Evolutionary conservation across 1,284 basidiomycete species (phyloP).

Genomic region (Pascua sp.): DNA sequence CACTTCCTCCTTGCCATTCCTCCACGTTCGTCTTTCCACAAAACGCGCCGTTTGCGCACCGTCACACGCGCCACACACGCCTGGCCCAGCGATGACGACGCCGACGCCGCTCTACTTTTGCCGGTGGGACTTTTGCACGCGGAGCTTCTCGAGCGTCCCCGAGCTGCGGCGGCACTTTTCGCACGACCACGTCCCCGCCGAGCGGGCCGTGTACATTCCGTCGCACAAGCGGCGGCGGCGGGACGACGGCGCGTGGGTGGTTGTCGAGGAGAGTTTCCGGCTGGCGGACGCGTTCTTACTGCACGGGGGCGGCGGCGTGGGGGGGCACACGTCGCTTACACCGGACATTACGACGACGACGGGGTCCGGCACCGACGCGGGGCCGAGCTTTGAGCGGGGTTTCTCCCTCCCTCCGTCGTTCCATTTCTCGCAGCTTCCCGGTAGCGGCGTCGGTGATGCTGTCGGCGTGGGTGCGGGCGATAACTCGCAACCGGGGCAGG

Average conservation of each 20-base stretch:
- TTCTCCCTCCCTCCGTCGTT: too few species aligned
- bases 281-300: neutral
- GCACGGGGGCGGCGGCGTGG: neutral
- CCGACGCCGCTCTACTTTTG: conserved; percentile 7
- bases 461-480: too few species aligned
- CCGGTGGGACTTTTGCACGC: conserved; percentile 17
- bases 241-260: conserved; percentile 11
- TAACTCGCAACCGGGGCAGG: too few species aligned
- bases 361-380: too few species aligned
- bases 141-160: conserved; percentile 2
- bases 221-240: conserved; percentile 9
- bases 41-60: neutral
- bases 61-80: neutral
- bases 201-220: conserved; percentile 12
- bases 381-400: too few species aligned
- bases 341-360: too few species aligned
- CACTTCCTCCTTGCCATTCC: neutral
- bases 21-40: too few species aligned
- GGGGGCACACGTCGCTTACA: too few species aligned
- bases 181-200: conserved; percentile 11
- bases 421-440: too few species aligned
- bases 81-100: conserved; percentile 1
- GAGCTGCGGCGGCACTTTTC: conserved; percentile 8
- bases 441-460: too few species aligned
- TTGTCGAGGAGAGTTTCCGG: conserved; percentile 4